phyloP scores from a whole-genome alignment of 768 basidiomycete species.

The Xerocomellus amylosporus region DNA sequence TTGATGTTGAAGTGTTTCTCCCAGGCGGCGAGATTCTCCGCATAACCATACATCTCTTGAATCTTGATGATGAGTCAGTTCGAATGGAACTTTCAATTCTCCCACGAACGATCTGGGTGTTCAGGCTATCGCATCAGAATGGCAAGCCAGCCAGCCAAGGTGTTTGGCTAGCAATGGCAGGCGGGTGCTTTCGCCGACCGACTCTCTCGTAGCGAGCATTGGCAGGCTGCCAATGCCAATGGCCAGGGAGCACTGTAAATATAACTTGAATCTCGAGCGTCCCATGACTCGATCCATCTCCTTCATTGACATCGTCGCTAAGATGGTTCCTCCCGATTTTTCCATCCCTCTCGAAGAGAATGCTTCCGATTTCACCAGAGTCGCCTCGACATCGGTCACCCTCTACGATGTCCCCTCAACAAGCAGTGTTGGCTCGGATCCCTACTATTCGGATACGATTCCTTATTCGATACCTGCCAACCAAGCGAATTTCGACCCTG shows the following conservation, averaged over 20 bases:
- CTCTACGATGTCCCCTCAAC: too few relatives aligned
- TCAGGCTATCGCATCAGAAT: neutral
- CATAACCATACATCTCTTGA: too few relatives aligned
- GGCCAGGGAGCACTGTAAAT: neutral
- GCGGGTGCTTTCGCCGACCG: neutral
- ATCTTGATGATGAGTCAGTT: too few relatives aligned
- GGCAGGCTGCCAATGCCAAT: conserved; percentile 13
- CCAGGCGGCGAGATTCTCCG: neutral
- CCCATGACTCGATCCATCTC: neutral
- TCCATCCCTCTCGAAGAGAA: fast-evolving
- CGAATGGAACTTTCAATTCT: too few relatives aligned
- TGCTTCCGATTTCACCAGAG: neutral
- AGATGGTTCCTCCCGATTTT: neutral
- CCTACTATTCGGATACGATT: neutral
- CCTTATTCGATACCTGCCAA: neutral
- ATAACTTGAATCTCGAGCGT: neutral
- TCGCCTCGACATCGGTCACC: neutral
- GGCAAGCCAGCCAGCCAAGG: conserved; percentile 1
- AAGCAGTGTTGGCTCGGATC: neutral
- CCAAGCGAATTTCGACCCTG: neutral
- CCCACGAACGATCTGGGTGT: conserved; percentile 7
- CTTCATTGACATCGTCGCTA: neutral
- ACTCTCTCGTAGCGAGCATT: neutral
- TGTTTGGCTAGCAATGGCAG: neutral
- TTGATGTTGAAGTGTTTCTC: neutral